Base-by-base conservation (phyloP, 164 flowering plant genomes). In the Tetracentron sinense region DNA sequence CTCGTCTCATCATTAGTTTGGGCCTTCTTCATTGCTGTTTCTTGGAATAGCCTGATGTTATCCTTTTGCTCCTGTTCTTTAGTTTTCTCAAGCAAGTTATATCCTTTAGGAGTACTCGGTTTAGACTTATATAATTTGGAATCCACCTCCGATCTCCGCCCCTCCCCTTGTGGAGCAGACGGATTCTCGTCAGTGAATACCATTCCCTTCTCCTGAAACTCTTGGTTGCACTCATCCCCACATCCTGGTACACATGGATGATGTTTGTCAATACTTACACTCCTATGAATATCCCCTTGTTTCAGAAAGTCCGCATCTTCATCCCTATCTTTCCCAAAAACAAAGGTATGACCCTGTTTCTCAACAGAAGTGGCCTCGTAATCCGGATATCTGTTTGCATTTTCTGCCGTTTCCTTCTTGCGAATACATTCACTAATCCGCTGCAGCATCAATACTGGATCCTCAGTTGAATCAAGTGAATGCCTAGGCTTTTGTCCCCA, bases 151-250 rank as follows among this genome's bases (percentile, higher is more conserved):
- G 47, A 28, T 53, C 6, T 60, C 54, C 53, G 54, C 53, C 31
- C 56, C 52, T 67, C 68, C 23, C 35, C 59, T 55, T 65, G 66
- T n/a, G 58, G 59, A 66, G 50, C 33, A 63, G 48, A 31, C 49
- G 54, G 63, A 49, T 61, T 48, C 20, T 64, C 67, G 26, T 63
- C 76, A 31, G 58, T 38, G 21, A 68, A 74, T 31, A 80, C 44
- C 69, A 75, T 63, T 19, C 72, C 77, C 71, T 81, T 83, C 70
- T 80, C 89, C 56, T 78, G 78, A 66, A 81, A 55, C 53, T 79
- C 75, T 27, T 69, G 38, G 17, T 30, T 67, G 54, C 46, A 57
- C 20, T 64, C 72, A 58, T 65, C 70, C 26, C 20, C 42, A 42
- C 19, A 35, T 52, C 62, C 56, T 27, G 52, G 51, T 42, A 26